Evolutionary conservation across 495 filamentous ascomycete genomes (phyloP), one percentile per base, ranked within the genome.

Genomic region (Penicillium malachiteum): DNA sequence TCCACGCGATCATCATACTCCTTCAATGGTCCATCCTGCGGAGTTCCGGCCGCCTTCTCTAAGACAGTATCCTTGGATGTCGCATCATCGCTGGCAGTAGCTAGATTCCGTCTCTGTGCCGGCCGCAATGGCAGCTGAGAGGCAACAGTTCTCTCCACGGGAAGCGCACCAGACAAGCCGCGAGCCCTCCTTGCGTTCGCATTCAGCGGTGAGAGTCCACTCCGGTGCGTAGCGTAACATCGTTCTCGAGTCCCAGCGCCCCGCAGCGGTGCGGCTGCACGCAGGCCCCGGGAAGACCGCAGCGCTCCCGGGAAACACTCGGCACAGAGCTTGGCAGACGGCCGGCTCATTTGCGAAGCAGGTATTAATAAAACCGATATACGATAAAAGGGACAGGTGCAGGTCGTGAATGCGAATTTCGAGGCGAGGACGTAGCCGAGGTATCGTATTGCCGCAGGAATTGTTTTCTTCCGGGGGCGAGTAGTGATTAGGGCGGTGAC

Each of bases 1-100:
- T 80, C 74, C 12, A 98, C 91, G 41, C 93, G 82, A 32, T 76
- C 72, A 62, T 97, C 87, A 67, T 98, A 98, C 70, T 97, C 94
- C 44, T 83, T 79, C 60, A 97, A 72, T 1, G 94, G 94, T 1
- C 93, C 93, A 52, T 69, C 75, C 34, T 52, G 44, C 50, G 63
- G 63, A 32, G 45, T 48, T 42, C 42, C 34, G 38, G 60, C 14
- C 1, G 41, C 30, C 16, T 53, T 54, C 45, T 52, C 53, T 16
- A 52, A 40, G 4, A 43, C 49, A 21, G 26, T 50, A 32, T 30
- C 58, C 50, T 50, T 60, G 13, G 50, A 40, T 34, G 61, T 68
- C 32, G 37, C 52, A 31, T 49, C 52, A 31, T 42, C 50, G 30
- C 43, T 46, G 16, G 55, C 38, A 16, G 57, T 68, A 17, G 65